Evolutionary conservation across 108 stramenopile genomes (phyloP).

Genomic region (Stephanodiscus triporus): DNA sequence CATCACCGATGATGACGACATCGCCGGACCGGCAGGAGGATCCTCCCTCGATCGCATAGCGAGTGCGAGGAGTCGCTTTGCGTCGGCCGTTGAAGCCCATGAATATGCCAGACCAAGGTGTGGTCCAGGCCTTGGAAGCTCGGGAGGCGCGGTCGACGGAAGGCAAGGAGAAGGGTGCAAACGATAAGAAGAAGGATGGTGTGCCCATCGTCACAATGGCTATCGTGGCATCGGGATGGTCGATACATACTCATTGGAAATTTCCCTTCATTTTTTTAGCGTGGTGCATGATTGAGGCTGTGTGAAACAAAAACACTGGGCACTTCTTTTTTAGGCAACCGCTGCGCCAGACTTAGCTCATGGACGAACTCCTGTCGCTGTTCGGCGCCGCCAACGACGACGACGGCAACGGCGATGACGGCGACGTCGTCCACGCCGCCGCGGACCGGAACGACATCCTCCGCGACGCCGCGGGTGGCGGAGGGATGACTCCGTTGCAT

Average conservation of each 20-base stretch:
- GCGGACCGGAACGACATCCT: background rate
- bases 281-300: no score
- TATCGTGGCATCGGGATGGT: slow-evolving; percentile 55
- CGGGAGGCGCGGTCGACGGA: slow-evolving; percentile 41
- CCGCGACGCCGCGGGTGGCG: background rate
- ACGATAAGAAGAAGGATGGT: slow-evolving; percentile 19
- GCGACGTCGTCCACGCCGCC: background rate
- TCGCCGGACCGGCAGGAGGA: background rate
- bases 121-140: slow-evolving; percentile 67
- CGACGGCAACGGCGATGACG: background rate
- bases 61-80: slow-evolving; percentile 74
- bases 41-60: slow-evolving; percentile 24
- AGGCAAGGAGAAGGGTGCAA: slow-evolving; percentile 24
- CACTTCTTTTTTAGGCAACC: no score
- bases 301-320: no score
- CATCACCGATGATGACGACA: background rate
- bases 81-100: slow-evolving; percentile 66
- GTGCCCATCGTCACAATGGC: slow-evolving; percentile 1
- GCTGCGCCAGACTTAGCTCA: no score
- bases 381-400: slow-evolving; percentile 19
- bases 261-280: no score
- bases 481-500: background rate
- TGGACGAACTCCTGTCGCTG: slow-evolving; percentile 46
- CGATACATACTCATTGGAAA: no score
- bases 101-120: slow-evolving; percentile 64